These are phyloP conservation scores for Nemania sp. DNA, from an alignment of 2,329 filamentous ascomycete genomes.

Conservation along the genomic window DNA sequence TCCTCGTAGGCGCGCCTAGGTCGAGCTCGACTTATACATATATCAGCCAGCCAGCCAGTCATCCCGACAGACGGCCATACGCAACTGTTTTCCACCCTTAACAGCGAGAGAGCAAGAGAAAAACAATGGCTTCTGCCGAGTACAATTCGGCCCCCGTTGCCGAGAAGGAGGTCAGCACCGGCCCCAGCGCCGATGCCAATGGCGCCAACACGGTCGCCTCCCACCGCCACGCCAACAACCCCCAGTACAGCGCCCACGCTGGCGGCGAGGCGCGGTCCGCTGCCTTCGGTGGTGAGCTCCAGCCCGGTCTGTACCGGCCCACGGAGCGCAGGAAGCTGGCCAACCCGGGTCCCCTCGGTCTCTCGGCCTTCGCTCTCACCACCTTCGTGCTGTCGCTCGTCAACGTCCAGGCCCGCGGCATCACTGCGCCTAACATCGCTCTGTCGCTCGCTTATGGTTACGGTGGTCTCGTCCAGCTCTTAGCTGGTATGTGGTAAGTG, in stretches of 20 bases:
- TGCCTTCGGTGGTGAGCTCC: constrained; percentile 73
- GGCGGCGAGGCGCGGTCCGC: constrained; percentile 47
- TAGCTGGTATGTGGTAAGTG: constrained; percentile 84
- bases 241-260: constrained; percentile 43
- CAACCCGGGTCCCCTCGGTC: constrained; percentile 78
- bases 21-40: constrained; percentile 5
- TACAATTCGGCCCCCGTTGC: constrained; percentile 10
- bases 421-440: constrained; percentile 66
- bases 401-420: constrained; percentile 67
- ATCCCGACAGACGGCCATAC: too few species aligned
- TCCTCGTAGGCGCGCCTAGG: too few species aligned
- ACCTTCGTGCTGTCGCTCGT: constrained; percentile 78
- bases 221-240: constrained; percentile 46
- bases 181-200: constrained; percentile 23
- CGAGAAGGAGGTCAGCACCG: constrained; percentile 30
- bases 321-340: constrained; percentile 71
- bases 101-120: not conserved
- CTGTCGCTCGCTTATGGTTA: constrained; percentile 73
- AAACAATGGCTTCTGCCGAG: constrained; percentile 21
- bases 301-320: constrained; percentile 68
- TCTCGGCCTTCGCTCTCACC: constrained; percentile 78
- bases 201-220: constrained; percentile 30
- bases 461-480: constrained; percentile 76
- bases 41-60: too few species aligned
- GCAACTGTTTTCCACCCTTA: too few species aligned